Conservation (phyloP, 495 filamentous ascomycete genomes). For the Neurospora sp. region DNA sequence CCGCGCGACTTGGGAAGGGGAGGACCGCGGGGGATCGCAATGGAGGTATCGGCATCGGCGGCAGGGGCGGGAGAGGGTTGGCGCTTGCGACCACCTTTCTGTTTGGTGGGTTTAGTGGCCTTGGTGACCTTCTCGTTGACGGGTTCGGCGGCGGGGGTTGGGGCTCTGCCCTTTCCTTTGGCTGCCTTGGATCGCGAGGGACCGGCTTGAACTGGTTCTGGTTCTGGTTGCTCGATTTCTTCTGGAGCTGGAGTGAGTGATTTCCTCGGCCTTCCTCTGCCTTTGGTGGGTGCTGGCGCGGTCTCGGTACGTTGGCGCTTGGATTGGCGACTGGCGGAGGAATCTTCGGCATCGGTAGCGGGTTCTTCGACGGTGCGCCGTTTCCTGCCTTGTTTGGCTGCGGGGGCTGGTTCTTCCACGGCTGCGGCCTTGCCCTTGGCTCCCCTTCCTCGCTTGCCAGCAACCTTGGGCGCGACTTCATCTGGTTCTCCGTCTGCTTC, state of each 20-base stretch:
- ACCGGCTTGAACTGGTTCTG: not conserved
- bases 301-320: not conserved
- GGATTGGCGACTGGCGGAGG: not conserved
- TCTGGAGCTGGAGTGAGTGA: not conserved
- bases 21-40: conserved; percentile 34
- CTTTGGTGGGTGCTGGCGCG: not conserved
- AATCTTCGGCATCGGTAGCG: not conserved
- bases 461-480: not conserved
- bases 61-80: conserved; percentile 28
- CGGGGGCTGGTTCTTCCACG: not conserved
- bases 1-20: conserved; percentile 48
- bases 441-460: not conserved
- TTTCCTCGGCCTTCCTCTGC: not conserved
- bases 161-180: not conserved
- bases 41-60: conserved; percentile 22
- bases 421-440: not conserved
- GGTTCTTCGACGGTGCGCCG: not conserved
- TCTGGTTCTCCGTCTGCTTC: conserved; percentile 9
- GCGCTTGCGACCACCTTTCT: conserved; percentile 29
- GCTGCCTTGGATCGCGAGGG: not conserved
- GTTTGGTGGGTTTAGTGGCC: conserved; percentile 4
- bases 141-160: not conserved
- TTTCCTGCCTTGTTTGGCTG: not conserved
- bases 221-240: not conserved
- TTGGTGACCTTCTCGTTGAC: not conserved